Base-by-base conservation (phyloP, 1,284 basidiomycete genomes). In the Trametes pubescens region DNA sequence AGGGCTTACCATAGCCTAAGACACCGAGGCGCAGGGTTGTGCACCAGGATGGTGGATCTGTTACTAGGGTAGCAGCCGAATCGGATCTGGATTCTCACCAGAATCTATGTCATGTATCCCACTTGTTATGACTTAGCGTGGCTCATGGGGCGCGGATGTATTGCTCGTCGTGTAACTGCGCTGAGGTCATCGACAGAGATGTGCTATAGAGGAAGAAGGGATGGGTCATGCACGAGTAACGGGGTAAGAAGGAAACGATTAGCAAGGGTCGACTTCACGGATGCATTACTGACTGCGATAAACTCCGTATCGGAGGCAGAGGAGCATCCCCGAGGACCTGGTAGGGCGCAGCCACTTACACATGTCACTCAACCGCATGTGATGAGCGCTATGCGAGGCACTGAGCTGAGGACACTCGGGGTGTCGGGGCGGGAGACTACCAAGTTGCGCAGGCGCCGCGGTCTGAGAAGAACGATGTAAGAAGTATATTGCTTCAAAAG, bases 141-240 rank as follows among this genome's bases (percentile, higher is more conserved):
- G 38, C 38, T 40, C 4, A 40, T 40, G 14, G 38, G 11, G 14
- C 11, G 4, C 38, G 14, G 38, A 8, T 32, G 29, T 38, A 38
- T 38, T 44, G 43, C 18, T 21, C n/a, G 5, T n/a, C 18, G 16
- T 24, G 14, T n/a, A 53, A 22, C 34, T 22, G 35, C 37, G 51
- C 22, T 48, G 46, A 48, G 46, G 46, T 48, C 46, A 48, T 29
- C 46, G 11, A 29, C 24, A 48, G 46, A n/a, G n/a, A n/a, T n/a
- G 40, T 16, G 18, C 18, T 13, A 47, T 7, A 21, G 18, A 21
- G 46, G 46, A 22, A 21, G 22, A 7, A n/a, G n/a, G n/a, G n/a
- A n/a, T n/a, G n/a, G n/a, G n/a, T n/a, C n/a, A n/a, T n/a, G n/a
- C n/a, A n/a, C n/a, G n/a, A n/a, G n/a, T n/a, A n/a, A n/a, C n/a